Evolutionary conservation across 768 basidiomycete species (phyloP), one percentile per base, ranked within the genome.

Genomic region (Baorangia bicolor): DNA sequence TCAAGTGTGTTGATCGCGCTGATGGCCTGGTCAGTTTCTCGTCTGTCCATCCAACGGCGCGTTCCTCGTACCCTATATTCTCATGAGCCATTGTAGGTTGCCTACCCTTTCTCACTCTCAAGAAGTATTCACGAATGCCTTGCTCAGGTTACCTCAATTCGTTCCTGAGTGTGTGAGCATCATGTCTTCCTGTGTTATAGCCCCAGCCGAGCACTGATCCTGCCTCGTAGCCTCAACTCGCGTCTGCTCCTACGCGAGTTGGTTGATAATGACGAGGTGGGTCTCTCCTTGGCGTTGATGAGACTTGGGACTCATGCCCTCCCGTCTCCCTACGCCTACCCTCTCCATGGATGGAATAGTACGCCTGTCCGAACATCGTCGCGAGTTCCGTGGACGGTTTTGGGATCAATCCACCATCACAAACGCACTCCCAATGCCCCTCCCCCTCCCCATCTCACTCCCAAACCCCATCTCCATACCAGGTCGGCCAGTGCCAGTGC

Each of bases 11-110:
- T 4, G 25, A 33, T 39, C 20, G 35, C 23, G n/a, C 39, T 66
- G 23, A 68, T 12, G 4, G 5, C 30, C 25, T 13, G 14, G 5
- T 14, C 38, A 74, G 73, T 74, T 74, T 59, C 57, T 74, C 46
- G 64, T 59, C n/a, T 75, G 73, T 46, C 73, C 73, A 5, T 56
- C 53, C 37, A 75, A 75, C 28, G 73, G 73, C 31, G 64, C 63
- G 2, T 74, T 74, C 41, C 70, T 74, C 34, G 64, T 74, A 11
- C 73, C 73, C 0, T 74, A 74, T 49, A 71, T 74, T 49, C 69
- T 74, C 6, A 72, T 74, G 65, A 75, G 74, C 30, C 73, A 75
- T 51, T 74, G 73, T 70, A 33, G 41, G 74, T 41, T 35, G 7
- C 21, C 2, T 9, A 1, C 25, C 1, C 8, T 6, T 48, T 43